These are phyloP conservation scores for Musa balbisiana DNA, from an alignment of 202 grass and related monocot genomes.

Conservation along the genomic window DNA sequence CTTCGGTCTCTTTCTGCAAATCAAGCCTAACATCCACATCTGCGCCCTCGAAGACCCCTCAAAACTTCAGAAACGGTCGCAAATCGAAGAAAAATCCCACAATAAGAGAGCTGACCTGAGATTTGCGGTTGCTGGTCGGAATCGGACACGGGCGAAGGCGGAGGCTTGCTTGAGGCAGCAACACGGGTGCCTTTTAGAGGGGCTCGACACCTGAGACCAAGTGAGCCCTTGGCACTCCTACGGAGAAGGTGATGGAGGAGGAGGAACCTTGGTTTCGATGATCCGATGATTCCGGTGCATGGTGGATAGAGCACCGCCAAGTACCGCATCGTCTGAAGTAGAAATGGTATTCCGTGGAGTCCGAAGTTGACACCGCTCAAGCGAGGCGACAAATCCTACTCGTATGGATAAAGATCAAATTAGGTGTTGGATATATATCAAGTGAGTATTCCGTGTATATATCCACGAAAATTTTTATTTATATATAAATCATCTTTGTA, in stretches of 20 bases:
- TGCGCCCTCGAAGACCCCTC: conserved; percentile 18
- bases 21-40: conserved; percentile 23
- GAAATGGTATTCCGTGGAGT: no score
- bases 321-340: conserved; percentile 12
- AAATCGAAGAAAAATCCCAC: background rate
- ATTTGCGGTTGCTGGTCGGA: background rate
- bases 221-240: background rate
- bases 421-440: no score
- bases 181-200: background rate
- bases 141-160: background rate
- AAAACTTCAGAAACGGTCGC: conserved; percentile 13
- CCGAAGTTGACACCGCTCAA: no score
- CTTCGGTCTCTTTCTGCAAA: conserved; percentile 22
- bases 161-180: background rate
- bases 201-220: background rate
- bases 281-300: background rate
- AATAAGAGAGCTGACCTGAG: conserved; percentile 1
- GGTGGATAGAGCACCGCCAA: conserved; percentile 8
- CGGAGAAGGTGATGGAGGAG: background rate
- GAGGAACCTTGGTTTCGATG: conserved; percentile 11
- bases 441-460: no score
- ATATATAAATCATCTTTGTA: no score
- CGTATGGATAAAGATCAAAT: no score
- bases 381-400: no score
- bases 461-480: no score